A percentile compares a stretch with the other conserved stretches of the same genome.
phyloP scores from a whole-genome alignment of 208 protist species.

The Endotrypanum monterogeii region DNA sequence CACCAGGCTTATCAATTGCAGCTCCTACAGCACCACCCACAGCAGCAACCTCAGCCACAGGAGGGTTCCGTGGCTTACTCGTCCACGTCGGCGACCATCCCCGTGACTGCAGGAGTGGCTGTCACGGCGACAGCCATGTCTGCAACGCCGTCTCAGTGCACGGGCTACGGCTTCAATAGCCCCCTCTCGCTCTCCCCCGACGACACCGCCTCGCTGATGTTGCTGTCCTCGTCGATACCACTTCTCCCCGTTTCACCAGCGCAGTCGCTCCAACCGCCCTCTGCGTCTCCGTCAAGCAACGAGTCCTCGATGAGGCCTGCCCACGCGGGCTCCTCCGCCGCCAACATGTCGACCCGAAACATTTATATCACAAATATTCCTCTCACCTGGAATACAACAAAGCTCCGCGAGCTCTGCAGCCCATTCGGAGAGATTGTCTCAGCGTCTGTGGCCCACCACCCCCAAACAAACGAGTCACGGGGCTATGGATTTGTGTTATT shows the following conservation, averaged over 20 bases:
- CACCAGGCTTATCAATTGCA: background rate
- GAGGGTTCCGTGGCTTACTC: conserved; percentile 7
- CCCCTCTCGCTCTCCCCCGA: conserved; percentile 17
- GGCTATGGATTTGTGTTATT: conserved; percentile 80
- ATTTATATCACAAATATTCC: conserved; percentile 71
- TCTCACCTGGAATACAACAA: conserved; percentile 61
- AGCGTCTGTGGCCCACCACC: conserved; percentile 62
- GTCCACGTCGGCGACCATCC: conserved; percentile 7
- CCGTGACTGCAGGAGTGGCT: background rate
- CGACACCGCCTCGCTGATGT: conserved; percentile 6
- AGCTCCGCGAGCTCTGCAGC: conserved; percentile 51
- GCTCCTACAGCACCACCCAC: background rate
- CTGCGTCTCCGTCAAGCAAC: background rate
- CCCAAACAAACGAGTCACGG: conserved; percentile 44
- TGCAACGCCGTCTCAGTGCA: background rate
- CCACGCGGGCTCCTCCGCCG: background rate
- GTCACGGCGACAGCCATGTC: background rate
- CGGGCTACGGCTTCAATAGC: conserved; percentile 6
- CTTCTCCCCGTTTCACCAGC: background rate
- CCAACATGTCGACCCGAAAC: conserved; percentile 34
- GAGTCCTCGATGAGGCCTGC: conserved; percentile 7
- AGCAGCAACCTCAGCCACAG: conserved; percentile 1
- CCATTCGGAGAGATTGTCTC: conserved; percentile 55
- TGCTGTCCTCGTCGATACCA: background rate
- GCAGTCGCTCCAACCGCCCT: background rate